Conservation (phyloP, 139 green algal species). For the Desmodesmus armatus region DNA sequence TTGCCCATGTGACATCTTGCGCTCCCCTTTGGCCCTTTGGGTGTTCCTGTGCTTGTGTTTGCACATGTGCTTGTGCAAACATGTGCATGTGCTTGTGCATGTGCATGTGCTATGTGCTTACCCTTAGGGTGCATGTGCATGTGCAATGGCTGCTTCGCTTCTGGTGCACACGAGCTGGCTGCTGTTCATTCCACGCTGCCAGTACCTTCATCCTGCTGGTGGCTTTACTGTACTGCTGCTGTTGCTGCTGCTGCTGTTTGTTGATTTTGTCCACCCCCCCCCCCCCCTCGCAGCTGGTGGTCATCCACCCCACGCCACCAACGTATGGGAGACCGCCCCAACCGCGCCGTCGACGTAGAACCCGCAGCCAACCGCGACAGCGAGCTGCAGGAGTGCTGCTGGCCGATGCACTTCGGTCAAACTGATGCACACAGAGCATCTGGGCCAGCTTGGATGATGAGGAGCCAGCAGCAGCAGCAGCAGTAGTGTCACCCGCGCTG, state of each 20-base stretch:
- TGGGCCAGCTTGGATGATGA: slow-evolving; percentile 23
- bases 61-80: no score
- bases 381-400: slow-evolving; percentile 12
- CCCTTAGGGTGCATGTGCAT: no score
- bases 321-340: slow-evolving; percentile 33
- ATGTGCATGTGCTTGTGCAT: no score
- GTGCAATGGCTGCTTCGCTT: no score
- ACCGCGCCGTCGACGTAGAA: slow-evolving; percentile 4
- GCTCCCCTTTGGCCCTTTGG: no score
- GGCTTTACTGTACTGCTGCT: no score
- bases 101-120: no score
- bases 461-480: slow-evolving; percentile 7
- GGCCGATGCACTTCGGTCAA: slow-evolving; percentile 19
- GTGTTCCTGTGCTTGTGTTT: no score
- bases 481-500: neutral
- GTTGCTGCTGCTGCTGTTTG: neutral
- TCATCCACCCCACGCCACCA: slow-evolving; percentile 2
- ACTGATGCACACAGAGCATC: slow-evolving; percentile 23
- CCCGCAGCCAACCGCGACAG: neutral
- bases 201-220: no score
- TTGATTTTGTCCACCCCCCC: neutral
- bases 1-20: no score
- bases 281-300: slow-evolving; percentile 33
- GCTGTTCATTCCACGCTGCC: no score
- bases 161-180: no score